Evolutionary conservation across 176 grass and related monocot species (phyloP).

Genomic region (Puya raimondii): DNA sequence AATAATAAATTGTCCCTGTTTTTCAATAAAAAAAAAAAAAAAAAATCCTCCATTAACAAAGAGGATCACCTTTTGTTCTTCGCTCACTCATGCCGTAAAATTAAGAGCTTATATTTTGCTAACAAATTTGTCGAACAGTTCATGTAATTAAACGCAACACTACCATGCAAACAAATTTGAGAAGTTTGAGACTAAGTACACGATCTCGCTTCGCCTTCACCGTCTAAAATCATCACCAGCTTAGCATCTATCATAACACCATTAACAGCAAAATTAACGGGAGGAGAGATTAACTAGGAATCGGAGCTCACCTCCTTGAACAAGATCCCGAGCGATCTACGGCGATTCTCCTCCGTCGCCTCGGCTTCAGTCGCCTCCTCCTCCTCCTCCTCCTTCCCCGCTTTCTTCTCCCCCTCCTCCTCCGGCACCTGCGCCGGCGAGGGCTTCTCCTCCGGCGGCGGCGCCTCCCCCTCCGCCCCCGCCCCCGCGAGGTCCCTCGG

Average conservation of each 20-base stretch:
- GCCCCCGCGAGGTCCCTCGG: constrained; percentile 33
- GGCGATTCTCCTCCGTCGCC: constrained; percentile 20
- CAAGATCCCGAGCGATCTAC: constrained; percentile 45
- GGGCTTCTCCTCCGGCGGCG: constrained; percentile 14
- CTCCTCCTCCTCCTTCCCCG: not conserved
- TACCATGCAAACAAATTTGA: no score
- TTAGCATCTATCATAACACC: not conserved
- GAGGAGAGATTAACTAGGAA: not conserved
- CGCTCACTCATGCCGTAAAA: no score
- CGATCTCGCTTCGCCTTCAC: no score
- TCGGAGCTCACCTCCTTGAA: constrained; percentile 27
- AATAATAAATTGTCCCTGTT: no score
- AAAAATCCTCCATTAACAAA: no score
- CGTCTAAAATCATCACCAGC: not conserved
- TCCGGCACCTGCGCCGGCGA: no score
- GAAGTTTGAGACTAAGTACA: no score
- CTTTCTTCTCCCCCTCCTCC: constrained; percentile 15
- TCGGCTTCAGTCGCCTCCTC: constrained; percentile 8
- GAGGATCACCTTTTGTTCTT: no score
- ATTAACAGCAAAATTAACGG: not conserved
- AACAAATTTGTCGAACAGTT: no score
- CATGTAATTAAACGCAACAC: no score
- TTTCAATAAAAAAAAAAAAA: no score
- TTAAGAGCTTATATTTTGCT: no score
- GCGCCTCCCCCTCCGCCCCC: constrained; percentile 19